Evolutionary conservation across 2,329 filamentous ascomycete species (phyloP).

Genomic region (Juglanconis oblonga): DNA sequence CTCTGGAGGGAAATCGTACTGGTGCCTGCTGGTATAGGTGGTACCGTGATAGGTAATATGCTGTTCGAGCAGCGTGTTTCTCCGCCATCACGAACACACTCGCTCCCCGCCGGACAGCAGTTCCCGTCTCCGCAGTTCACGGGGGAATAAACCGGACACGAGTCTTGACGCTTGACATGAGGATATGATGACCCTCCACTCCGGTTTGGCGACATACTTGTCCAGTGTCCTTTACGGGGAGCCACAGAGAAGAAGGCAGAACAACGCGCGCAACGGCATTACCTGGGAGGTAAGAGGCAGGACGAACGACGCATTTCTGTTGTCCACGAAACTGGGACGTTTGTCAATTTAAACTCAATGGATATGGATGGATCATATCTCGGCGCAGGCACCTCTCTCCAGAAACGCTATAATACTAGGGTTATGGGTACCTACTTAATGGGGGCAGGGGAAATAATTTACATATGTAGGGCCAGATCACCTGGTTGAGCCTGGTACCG

Average conservation of each 20-base stretch:
- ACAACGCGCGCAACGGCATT: no score
- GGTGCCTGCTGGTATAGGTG: not conserved
- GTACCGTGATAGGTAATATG: not conserved
- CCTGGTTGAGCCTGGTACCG: no score
- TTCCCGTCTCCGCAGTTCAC: constrained; percentile 9
- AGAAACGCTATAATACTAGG: no score
- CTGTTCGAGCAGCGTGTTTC: not conserved
- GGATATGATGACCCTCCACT: not conserved
- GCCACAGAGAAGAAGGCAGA: not conserved
- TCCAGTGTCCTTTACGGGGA: not conserved
- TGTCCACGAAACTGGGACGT: no score
- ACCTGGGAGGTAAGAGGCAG: no score
- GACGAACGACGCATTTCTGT: no score
- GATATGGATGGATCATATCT: no score
- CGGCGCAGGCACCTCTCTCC: no score
- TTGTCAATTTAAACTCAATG: no score
- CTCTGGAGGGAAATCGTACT: not conserved
- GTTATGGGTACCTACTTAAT: no score
- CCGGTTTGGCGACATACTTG: not conserved
- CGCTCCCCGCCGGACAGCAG: not conserved
- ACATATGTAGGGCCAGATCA: no score
- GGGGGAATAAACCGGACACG: not conserved
- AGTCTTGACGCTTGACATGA: not conserved
- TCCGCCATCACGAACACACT: not conserved
- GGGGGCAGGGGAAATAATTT: no score